Evolutionary conservation across 192 early-diverging fungal genomes (phyloP).

Genomic region (Allomyces macrogynus): DNA sequence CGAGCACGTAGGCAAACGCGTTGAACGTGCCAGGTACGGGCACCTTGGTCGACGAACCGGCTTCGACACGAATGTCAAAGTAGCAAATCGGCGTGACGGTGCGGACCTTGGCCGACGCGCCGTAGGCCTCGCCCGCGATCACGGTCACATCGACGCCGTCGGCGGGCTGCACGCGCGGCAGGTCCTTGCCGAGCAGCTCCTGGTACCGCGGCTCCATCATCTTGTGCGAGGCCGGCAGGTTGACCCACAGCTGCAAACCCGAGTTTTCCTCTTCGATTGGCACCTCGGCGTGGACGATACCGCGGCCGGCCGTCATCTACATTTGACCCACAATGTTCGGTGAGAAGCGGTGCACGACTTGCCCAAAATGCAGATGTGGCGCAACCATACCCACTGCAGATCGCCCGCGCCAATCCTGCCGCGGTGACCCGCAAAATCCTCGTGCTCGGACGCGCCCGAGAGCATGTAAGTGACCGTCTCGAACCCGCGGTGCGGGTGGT

Average conservation of each 20-base stretch:
- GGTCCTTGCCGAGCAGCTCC: constrained; percentile 11
- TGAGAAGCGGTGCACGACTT: too few relatives aligned
- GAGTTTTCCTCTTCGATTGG: constrained; percentile 17
- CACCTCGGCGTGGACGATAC: constrained; percentile 39
- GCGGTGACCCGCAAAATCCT: constrained; percentile 33
- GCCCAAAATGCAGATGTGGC: too few relatives aligned
- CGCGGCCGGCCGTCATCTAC: constrained; percentile 42
- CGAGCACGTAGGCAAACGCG: constrained; percentile 12
- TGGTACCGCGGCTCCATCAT: constrained; percentile 31
- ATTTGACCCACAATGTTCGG: too few relatives aligned
- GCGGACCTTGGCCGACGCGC: constrained; percentile 6
- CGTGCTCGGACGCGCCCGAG: constrained; percentile 30
- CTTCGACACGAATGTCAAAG: constrained; percentile 10
- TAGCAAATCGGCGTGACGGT: constrained; percentile 13
- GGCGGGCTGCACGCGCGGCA: constrained; percentile 10
- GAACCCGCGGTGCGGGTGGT: constrained; percentile 40
- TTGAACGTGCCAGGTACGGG: constrained; percentile 10
- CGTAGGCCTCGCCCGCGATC: constrained; percentile 15
- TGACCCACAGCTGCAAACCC: constrained; percentile 46
- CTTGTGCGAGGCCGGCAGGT: constrained; percentile 34
- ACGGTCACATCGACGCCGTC: constrained; percentile 7
- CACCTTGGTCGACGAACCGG: constrained; percentile 8
- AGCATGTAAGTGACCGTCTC: constrained; percentile 47
- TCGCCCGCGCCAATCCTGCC: constrained; percentile 27
- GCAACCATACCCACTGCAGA: constrained; percentile 25